A percentile compares a stretch with the other conserved stretches of the same genome.
These are phyloP conservation scores for Colletotrichum lentis DNA, from an alignment of 2,329 filamentous ascomycete species.

Conservation along the genomic window DNA sequence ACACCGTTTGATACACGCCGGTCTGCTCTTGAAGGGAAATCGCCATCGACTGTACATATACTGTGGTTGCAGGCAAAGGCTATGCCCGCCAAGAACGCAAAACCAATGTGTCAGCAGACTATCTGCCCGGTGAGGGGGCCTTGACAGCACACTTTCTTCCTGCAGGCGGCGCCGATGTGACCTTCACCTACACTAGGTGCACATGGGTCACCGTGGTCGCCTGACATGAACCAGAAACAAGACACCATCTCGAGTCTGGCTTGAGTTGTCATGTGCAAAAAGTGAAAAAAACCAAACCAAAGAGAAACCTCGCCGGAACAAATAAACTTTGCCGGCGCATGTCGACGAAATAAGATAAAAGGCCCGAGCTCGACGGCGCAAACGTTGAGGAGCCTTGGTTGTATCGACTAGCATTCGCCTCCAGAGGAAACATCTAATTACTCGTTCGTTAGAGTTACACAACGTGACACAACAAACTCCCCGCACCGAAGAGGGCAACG, in stretches of 20 bases:
- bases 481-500: no score
- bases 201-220: slow-evolving; percentile 14
- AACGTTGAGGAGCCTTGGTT: no score
- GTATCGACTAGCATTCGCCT: no score
- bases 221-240: slow-evolving; percentile 28
- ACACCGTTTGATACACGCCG: neutral
- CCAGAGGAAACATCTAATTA: no score
- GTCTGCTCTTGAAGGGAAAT: no score
- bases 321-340: slow-evolving; percentile 15
- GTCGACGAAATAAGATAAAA: no score
- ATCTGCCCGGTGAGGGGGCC: neutral
- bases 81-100: neutral
- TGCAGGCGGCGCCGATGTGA: slow-evolving; percentile 9
- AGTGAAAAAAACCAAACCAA: no score
- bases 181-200: no score
- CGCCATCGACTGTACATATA: no score
- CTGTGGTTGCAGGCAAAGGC: rapidly evolving
- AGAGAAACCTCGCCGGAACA: neutral
- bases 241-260: neutral
- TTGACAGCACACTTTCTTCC: neutral
- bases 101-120: neutral
- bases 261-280: neutral
- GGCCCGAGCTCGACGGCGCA: no score
- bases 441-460: no score
- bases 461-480: no score